Evolutionary conservation across 495 filamentous ascomycete genomes (phyloP).

Genomic region (Pseudomonodictys pantanalensis): DNA sequence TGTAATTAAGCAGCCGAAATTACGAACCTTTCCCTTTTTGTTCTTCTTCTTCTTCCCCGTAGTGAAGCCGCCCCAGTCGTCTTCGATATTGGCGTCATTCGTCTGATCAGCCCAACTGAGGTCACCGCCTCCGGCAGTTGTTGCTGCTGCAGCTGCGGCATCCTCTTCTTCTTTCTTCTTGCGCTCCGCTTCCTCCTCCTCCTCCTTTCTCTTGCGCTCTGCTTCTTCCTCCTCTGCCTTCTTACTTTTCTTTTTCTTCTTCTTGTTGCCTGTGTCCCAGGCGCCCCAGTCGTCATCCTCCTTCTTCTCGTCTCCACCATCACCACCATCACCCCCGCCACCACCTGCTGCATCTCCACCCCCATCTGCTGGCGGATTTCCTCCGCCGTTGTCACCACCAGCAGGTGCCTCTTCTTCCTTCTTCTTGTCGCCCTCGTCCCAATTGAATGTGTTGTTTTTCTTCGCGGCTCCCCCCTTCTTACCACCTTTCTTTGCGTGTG

Average conservation of each 20-base stretch:
- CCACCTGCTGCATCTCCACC: slow-evolving; percentile 33
- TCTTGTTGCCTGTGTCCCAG: slow-evolving; percentile 34
- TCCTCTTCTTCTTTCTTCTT: slow-evolving; percentile 41
- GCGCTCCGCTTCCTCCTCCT: slow-evolving; percentile 30
- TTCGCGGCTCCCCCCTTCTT: slow-evolving; percentile 31
- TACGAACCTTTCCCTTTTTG: slow-evolving; percentile 37
- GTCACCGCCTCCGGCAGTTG: slow-evolving; percentile 12
- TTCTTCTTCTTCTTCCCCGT: slow-evolving; percentile 38
- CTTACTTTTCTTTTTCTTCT: slow-evolving; percentile 33
- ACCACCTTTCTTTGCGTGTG: slow-evolving; percentile 39
- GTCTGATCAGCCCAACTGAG: slow-evolving; percentile 28
- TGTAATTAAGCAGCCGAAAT: slow-evolving; percentile 24
- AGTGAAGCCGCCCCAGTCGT: slow-evolving; percentile 44
- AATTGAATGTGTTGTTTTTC: slow-evolving; percentile 19
- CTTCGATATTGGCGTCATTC: slow-evolving; percentile 29
- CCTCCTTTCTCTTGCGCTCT: slow-evolving; percentile 41
- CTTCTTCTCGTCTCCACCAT: slow-evolving; percentile 37
- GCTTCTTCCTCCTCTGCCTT: slow-evolving; percentile 40
- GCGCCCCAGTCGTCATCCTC: slow-evolving; percentile 36
- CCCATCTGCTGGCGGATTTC: slow-evolving; percentile 38
- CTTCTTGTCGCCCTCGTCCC: slow-evolving; percentile 43
- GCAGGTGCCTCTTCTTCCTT: slow-evolving; percentile 48
- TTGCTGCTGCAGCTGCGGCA: slow-evolving; percentile 34
- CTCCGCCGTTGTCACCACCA: slow-evolving; percentile 40
- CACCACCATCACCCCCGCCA: slow-evolving; percentile 42